Percentiles rank a stretch among this genome's conserved stretches.
Conservation (phyloP, 345 rosid genomes). For the Cochlearia excelsa region DNA sequence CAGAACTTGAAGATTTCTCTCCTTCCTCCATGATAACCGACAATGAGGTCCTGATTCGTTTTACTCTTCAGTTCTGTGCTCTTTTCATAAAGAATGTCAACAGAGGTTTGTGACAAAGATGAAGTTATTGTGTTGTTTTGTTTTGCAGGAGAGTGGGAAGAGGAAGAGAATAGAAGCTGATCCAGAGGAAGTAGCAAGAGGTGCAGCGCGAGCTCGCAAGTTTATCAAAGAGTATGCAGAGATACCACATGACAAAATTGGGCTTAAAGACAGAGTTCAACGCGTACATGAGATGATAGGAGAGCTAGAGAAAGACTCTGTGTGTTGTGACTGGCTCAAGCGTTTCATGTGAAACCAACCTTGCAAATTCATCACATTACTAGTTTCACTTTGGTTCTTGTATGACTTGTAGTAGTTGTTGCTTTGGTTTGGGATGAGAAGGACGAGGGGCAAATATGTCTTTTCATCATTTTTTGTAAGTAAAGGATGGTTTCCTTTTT, state of each 20-base stretch:
- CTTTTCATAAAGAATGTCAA: neutral
- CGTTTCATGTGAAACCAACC: neutral
- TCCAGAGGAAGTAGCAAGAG: constrained; percentile 48
- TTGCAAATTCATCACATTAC: neutral
- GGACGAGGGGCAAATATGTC: too few relatives aligned
- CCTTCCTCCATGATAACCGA: constrained; percentile 47
- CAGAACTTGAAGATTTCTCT: constrained; percentile 94
- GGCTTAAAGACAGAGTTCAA: constrained; percentile 63
- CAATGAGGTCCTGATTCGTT: constrained; percentile 45
- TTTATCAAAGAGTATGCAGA: constrained; percentile 80
- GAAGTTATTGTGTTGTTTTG: constrained; percentile 4
- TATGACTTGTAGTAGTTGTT: neutral
- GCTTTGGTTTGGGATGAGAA: too few relatives aligned
- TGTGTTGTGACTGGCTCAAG: constrained; percentile 56
- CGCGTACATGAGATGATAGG: constrained; percentile 53
- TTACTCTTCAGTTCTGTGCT: neutral
- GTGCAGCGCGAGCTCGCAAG: constrained; percentile 70
- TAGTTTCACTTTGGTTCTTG: neutral
- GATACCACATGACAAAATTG: constrained; percentile 81
- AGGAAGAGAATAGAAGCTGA: constrained; percentile 56
- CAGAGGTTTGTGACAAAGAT: constrained; percentile 1
- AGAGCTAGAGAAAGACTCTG: constrained; percentile 70
- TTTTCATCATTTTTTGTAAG: too few relatives aligned
- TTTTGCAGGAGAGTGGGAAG: constrained; percentile 60
- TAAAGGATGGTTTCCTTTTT: too few relatives aligned